Conservation (phyloP, 345 rosid species). For the Dovyalis caffra region DNA sequence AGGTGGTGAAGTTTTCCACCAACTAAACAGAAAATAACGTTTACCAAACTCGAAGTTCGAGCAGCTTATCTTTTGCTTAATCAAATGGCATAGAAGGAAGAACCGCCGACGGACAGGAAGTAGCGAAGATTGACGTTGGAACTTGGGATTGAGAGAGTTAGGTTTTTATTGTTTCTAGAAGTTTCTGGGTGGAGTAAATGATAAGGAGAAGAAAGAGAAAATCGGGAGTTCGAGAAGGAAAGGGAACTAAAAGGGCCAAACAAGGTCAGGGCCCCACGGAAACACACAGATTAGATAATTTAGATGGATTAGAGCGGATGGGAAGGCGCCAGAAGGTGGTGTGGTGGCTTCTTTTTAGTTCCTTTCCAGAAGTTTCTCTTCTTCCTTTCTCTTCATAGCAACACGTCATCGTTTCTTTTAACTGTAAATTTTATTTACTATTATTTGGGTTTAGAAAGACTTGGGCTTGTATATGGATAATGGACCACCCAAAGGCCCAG, state of each 20-base stretch:
- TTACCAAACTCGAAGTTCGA: too few species aligned
- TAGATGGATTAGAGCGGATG: background rate
- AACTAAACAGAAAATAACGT: slow-evolving; percentile 16
- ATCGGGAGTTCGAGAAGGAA: slow-evolving; percentile 13
- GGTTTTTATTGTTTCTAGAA: slow-evolving; percentile 69
- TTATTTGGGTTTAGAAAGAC: too few species aligned
- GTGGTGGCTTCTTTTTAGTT: background rate
- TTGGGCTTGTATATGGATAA: too few species aligned
- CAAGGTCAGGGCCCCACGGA: background rate
- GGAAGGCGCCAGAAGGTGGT: slow-evolving; percentile 9
- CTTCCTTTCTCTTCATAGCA: background rate
- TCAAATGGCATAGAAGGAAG: too few species aligned
- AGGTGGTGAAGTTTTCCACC: slow-evolving; percentile 11
- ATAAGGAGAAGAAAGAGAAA: slow-evolving; percentile 32
- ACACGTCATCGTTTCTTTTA: too few species aligned
- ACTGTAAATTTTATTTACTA: too few species aligned
- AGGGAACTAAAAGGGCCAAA: background rate
- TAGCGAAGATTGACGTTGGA: background rate
- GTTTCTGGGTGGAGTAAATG: slow-evolving; percentile 54
- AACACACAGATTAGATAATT: background rate
- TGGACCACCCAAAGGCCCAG: too few species aligned
- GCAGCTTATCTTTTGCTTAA: too few species aligned
- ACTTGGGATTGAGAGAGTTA: background rate
- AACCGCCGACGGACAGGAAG: background rate
- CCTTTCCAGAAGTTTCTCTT: slow-evolving; percentile 16